Evolutionary conservation across 2,329 filamentous ascomycete genomes (phyloP).

Genomic region (Exutisphaerella laricina): DNA sequence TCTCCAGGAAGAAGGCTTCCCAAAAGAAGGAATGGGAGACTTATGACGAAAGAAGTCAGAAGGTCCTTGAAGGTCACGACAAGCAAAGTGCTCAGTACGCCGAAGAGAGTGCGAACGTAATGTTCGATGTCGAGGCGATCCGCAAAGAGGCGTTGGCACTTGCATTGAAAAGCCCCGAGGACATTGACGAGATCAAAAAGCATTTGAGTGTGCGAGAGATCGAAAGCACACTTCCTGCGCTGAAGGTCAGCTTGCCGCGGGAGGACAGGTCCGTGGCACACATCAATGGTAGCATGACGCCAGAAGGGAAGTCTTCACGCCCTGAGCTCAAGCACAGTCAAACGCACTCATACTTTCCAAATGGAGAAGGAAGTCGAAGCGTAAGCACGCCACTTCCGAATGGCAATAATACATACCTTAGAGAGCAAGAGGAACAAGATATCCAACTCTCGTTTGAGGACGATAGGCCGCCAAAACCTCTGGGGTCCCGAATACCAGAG

Average conservation of each 20-base stretch:
- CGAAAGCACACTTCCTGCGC: conserved; percentile 80
- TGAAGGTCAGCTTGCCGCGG: conserved; percentile 56
- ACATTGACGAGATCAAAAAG: conserved; percentile 76
- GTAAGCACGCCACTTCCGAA: conserved; percentile 12
- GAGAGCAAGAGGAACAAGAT: conserved; percentile 36
- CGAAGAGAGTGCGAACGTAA: conserved; percentile 48
- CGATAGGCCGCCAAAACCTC: conserved; percentile 16
- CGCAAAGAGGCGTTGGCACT: conserved; percentile 63
- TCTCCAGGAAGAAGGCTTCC: conserved; percentile 70
- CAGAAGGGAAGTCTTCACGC: conserved; percentile 8
- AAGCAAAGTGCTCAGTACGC: conserved; percentile 39
- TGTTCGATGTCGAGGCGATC: conserved; percentile 96
- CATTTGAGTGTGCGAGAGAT: conserved; percentile 53
- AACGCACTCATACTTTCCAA: conserved; percentile 6
- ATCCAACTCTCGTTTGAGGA: conserved; percentile 43
- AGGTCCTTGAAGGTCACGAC: conserved; percentile 34
- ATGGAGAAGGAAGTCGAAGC: background rate
- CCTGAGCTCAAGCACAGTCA: conserved; percentile 8
- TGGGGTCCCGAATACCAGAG: background rate
- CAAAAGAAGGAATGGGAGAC: conserved; percentile 91
- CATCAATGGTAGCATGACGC: conserved; percentile 7
- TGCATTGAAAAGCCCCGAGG: conserved; percentile 60
- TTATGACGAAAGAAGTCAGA: conserved; percentile 65
- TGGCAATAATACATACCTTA: conserved; percentile 6
- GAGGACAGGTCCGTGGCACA: background rate